Evolutionary conservation across 179 eudicot genomes (phyloP).

Genomic region (Spinacia oleracea): DNA sequence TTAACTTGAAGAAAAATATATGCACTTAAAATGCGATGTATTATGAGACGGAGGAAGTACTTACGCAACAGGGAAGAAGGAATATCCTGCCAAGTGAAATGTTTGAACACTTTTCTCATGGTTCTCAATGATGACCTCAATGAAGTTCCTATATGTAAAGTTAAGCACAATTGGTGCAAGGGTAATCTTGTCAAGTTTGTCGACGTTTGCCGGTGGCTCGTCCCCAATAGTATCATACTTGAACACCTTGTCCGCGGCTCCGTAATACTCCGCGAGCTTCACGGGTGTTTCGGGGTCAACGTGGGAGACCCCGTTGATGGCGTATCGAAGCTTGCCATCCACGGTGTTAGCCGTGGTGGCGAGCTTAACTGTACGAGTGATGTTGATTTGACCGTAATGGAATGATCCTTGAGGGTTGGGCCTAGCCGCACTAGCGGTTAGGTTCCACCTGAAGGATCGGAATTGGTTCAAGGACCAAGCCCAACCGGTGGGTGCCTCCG

Average conservation of each 20-base stretch:
- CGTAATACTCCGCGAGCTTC: conserved; percentile 65
- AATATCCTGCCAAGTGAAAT: conserved; percentile 68
- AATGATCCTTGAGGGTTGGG: conserved; percentile 87
- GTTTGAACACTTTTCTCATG: conserved; percentile 61
- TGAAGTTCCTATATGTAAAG: conserved; percentile 46
- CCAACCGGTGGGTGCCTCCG: conserved; percentile 47
- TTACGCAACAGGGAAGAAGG: conserved; percentile 83
- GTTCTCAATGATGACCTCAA: conserved; percentile 76
- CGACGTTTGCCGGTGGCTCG: conserved; percentile 32
- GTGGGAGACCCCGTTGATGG: conserved; percentile 68
- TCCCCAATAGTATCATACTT: conserved; percentile 48
- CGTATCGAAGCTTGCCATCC: conserved; percentile 62
- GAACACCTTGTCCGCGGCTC: conserved; percentile 51
- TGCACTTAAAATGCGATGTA: no score
- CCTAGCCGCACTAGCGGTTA: conserved; percentile 72
- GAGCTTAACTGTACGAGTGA: conserved; percentile 59
- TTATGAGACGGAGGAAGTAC: conserved; percentile 14
- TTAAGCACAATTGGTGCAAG: conserved; percentile 56
- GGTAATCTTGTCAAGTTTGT: conserved; percentile 30
- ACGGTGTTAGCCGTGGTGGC: conserved; percentile 42
- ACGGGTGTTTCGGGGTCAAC: conserved; percentile 52
- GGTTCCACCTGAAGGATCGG: conserved; percentile 50
- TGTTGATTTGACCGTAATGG: conserved; percentile 63
- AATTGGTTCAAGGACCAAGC: conserved; percentile 52
- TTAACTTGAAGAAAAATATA: no score